Conservation (phyloP, 2,329 filamentous ascomycete genomes). For the Nakataea oryzae region DNA sequence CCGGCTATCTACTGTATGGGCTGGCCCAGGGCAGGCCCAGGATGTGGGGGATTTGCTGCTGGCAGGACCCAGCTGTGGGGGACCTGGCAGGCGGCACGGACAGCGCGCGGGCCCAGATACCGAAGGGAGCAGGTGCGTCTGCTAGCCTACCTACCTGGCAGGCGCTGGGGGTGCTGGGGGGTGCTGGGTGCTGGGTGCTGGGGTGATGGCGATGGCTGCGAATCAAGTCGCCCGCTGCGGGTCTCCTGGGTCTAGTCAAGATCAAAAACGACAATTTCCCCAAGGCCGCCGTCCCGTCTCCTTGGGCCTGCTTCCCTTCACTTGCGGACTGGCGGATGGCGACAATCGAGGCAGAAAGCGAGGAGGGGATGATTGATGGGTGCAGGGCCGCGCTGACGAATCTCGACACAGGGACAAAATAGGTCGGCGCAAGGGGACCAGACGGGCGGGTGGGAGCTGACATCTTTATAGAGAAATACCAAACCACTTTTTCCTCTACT, state of each 20-base stretch:
- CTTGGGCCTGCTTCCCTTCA: neutral
- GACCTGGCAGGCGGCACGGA: neutral
- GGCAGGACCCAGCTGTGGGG: neutral
- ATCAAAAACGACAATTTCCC: no score
- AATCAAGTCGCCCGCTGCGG: neutral
- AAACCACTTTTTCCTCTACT: neutral
- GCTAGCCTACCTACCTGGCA: no score
- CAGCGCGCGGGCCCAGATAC: neutral
- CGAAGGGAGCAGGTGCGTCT: neutral
- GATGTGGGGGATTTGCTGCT: neutral
- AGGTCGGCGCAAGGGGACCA: neutral
- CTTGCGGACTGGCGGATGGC: neutral
- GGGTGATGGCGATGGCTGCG: neutral
- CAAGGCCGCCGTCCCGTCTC: no score
- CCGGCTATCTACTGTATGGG: no score
- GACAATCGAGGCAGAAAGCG: no score
- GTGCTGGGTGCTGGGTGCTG: neutral
- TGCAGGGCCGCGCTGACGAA: neutral
- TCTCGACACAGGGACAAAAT: neutral
- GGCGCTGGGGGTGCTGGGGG: no score
- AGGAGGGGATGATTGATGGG: neutral
- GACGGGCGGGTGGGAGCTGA: neutral
- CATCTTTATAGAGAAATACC: neutral
- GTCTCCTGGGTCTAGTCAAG: no score
- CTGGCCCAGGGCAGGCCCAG: neutral